Base-by-base conservation (phyloP, 768 basidiomycete species). In the Amanita fuliginea region DNA sequence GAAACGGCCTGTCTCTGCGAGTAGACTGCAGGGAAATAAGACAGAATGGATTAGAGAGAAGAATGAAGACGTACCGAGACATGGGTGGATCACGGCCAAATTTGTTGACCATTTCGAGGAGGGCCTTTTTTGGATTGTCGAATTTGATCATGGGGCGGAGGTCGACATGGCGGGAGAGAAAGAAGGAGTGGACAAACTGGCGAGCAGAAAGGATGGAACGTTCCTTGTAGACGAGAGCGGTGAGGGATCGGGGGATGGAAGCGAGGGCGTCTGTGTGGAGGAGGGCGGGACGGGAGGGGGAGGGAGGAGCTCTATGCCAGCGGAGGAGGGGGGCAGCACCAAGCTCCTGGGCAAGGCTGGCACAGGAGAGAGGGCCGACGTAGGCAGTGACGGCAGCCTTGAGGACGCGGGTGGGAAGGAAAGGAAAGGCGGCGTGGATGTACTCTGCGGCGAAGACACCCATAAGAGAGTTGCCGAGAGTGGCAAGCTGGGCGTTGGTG, bases 311-410 rank as follows among this genome's bases (percentile, higher is more conserved):
- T 66, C 86, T 75, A 61, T 84, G 78, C 91, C 91, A 93, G 55
- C 90, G 75, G 42, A 94, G 63, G 24, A 94, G 72, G 3, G 83
- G 81, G 18, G 75, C 65, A 16, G 82, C 86, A 53, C 89, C 91
- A 73, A 84, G 82, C 66, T 92, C 87, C 51, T 81, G 78, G 21
- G 94, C 94, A 44, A 97, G 83, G 55, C 74, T 80, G 35, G 87
- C 81, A 59, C 89, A 91, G 4, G 86, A 83, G 55, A 78, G 68
- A 13, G 89, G 83, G 11, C 95, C 95, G 28, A 93, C 94, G 64
- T 90, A 88, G 47, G 92, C 89, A 36, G 88, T 92, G 51, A 95
- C 80, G 11, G 89, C 92, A 5, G 89, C 86, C 67, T 96, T 94
- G 56, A 90, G 67, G 19, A 92, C 92, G 48, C 89, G 81, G 18